phyloP scores from a whole-genome alignment of 176 grass and related monocot genomes.

The Aegilops sharonensis region DNA sequence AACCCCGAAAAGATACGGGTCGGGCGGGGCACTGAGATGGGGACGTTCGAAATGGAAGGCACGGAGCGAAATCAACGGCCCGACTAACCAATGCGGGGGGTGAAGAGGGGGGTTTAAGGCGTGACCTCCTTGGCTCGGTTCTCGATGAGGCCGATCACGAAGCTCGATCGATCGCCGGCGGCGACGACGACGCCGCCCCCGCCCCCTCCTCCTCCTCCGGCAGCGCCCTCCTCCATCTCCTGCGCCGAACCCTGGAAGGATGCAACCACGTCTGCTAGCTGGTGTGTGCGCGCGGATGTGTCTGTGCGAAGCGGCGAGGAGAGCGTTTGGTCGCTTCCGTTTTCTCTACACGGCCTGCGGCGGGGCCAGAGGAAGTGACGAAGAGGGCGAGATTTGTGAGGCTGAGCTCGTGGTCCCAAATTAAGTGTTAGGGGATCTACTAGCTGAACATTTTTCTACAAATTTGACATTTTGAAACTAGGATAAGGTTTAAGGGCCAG shows the following conservation, averaged over 20 bases:
- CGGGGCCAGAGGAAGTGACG: not conserved
- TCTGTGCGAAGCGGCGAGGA: not conserved
- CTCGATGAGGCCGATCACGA: slow-evolving; percentile 81
- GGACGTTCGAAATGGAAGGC: not conserved
- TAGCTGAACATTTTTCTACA: too few relatives aligned
- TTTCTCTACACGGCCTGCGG: too few relatives aligned
- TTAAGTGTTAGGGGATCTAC: too few relatives aligned
- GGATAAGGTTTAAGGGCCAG: too few relatives aligned
- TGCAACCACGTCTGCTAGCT: not conserved
- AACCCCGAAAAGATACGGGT: not conserved
- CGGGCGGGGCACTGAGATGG: not conserved
- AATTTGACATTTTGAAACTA: too few relatives aligned
- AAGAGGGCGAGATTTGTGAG: not conserved
- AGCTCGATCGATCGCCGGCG: slow-evolving; percentile 65
- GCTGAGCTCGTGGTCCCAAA: not conserved
- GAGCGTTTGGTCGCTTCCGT: not conserved
- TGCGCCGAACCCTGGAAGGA: not conserved
- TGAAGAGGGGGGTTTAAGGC: not conserved
- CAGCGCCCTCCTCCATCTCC: slow-evolving; percentile 35
- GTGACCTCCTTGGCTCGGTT: slow-evolving; percentile 86
- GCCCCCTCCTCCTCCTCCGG: slow-evolving; percentile 12
- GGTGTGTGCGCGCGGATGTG: not conserved
- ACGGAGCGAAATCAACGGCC: not conserved
- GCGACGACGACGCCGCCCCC: slow-evolving; percentile 1
- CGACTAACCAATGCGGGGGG: not conserved